Percentiles rank a stretch among this genome's conserved stretches.
Conservation (phyloP, 805 yeast species). For the Starmerella apicola region DNA sequence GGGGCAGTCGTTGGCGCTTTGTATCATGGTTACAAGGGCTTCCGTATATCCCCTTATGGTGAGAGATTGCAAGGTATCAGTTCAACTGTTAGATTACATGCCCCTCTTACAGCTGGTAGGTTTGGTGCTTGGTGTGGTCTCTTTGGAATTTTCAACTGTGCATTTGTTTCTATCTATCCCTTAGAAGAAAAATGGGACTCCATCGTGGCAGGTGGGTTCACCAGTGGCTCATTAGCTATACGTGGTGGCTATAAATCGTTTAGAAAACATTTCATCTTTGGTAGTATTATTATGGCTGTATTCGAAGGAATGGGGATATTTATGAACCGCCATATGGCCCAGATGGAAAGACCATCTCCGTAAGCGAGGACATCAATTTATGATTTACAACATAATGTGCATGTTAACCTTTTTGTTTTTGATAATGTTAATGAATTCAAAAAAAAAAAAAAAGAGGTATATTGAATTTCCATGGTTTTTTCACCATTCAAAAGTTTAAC, state of each 20-base stretch:
- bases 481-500: background rate
- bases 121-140: slow-evolving; percentile 99
- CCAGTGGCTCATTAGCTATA: slow-evolving; percentile 94
- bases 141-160: slow-evolving; percentile 89
- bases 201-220: slow-evolving; percentile 92
- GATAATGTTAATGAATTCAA: too few species aligned
- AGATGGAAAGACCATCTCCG: slow-evolving; percentile 39
- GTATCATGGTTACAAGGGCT: slow-evolving; percentile 99
- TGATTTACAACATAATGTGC: too few species aligned
- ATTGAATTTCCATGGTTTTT: too few species aligned
- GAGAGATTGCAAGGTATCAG: slow-evolving; percentile 86
- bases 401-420: too few species aligned
- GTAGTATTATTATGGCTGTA: slow-evolving; percentile 93
- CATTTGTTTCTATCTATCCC: slow-evolving; percentile 86
- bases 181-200: slow-evolving; percentile 99
- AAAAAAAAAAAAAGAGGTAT: too few species aligned
- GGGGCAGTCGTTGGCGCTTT: slow-evolving; percentile 97
- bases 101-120: slow-evolving; percentile 97
- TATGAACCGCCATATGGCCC: slow-evolving; percentile 77
- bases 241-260: slow-evolving; percentile 99
- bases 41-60: slow-evolving; percentile 91
- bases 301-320: slow-evolving; percentile 97
- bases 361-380: background rate
- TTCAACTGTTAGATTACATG: slow-evolving; percentile 85
- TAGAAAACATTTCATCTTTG: slow-evolving; percentile 89